A percentile compares a stretch with the other conserved stretches of the same genome.
These are phyloP conservation scores for Umbelopsis vinacea DNA, from an alignment of 192 early-diverging fungal genomes.

Conservation along the genomic window DNA sequence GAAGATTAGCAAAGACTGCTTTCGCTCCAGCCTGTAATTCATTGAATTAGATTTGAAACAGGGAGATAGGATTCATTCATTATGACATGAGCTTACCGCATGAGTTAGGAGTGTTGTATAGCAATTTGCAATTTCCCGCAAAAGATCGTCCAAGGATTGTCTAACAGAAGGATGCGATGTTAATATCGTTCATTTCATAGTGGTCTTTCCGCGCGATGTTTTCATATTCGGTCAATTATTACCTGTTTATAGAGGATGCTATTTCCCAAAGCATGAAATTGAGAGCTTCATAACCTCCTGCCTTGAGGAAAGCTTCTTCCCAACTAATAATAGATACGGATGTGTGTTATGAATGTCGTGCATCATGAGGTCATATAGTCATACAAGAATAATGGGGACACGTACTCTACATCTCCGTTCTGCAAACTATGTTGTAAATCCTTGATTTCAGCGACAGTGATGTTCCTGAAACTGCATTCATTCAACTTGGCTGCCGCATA, in stretches of 20 bases:
- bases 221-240: background rate
- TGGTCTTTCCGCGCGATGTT: too few relatives aligned
- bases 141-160: background rate
- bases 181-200: too few relatives aligned
- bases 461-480: conserved; percentile 2
- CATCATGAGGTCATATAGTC: background rate
- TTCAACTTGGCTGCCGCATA: background rate
- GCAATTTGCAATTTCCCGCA: background rate
- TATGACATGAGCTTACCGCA: background rate
- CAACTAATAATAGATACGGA: background rate
- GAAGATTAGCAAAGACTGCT: background rate
- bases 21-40: background rate
- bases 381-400: background rate
- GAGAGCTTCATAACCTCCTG: conserved; percentile 3
- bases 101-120: background rate
- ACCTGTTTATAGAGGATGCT: background rate
- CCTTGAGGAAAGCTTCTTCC: background rate
- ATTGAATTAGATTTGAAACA: background rate
- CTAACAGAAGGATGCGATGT: background rate
- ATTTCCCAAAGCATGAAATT: conserved; percentile 19
- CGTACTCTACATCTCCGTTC: background rate
- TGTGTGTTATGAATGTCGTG: background rate
- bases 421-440: background rate
- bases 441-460: background rate
- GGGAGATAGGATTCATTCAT: too few relatives aligned